These are phyloP conservation scores for Tricladium varicosporioides DNA, from an alignment of 2,329 filamentous ascomycete species.

Conservation along the genomic window DNA sequence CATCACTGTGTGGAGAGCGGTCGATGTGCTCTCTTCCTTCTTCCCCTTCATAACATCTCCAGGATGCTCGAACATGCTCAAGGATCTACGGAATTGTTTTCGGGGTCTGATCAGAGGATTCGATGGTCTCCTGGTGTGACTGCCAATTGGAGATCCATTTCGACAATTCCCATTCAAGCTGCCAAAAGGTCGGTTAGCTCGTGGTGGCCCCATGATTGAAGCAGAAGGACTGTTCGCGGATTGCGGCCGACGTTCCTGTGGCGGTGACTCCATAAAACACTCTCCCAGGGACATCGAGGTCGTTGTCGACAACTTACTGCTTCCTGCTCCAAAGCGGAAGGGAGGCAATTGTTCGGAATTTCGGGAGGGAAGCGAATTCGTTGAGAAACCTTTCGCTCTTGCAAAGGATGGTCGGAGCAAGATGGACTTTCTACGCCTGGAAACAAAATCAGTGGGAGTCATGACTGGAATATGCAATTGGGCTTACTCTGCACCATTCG, in stretches of 20 bases:
- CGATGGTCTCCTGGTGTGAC: conserved; percentile 68
- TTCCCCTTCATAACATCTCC: conserved; percentile 84
- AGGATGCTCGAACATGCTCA: conserved; percentile 97
- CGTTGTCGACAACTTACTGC: conserved; percentile 46
- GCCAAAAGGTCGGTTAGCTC: conserved; percentile 64
- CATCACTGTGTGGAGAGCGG: conserved; percentile 70
- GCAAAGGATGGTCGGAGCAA: conserved; percentile 73
- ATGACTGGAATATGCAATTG: conserved; percentile 21
- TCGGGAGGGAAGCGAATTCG: conserved; percentile 61
- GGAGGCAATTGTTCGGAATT: conserved; percentile 65
- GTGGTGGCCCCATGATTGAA: conserved; percentile 56
- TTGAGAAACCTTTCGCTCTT: conserved; percentile 72
- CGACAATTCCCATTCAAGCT: conserved; percentile 55
- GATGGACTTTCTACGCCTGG: conserved; percentile 64
- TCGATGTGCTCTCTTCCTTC: conserved; percentile 55
- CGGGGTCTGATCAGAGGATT: conserved; percentile 73
- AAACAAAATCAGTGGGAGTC: conserved; percentile 20
- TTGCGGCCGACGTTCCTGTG: conserved; percentile 63
- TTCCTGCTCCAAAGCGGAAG: conserved; percentile 68
- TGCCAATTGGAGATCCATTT: conserved; percentile 72
- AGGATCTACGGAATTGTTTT: conserved; percentile 85
- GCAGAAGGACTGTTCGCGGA: conserved; percentile 59
- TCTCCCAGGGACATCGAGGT: conserved; percentile 71
- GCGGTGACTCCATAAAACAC: conserved; percentile 76
- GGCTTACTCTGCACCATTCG: conserved; percentile 51